These are phyloP conservation scores for Lecanoromycetidae sp. DNA, from an alignment of 2,329 filamentous ascomycete genomes.

Conservation along the genomic window DNA sequence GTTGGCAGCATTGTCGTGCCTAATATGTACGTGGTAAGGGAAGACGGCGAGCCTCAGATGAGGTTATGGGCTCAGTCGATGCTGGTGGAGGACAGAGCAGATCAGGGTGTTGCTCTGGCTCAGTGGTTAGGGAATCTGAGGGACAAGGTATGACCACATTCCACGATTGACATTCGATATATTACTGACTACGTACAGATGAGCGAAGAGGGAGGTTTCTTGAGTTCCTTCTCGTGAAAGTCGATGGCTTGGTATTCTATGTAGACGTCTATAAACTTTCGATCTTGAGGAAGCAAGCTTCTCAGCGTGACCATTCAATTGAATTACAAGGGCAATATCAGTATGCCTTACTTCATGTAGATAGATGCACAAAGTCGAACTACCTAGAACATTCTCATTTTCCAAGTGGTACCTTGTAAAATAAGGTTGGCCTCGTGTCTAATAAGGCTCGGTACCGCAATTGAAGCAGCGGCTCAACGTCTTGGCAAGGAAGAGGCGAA, in stretches of 20 bases:
- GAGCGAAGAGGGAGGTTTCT: constrained; percentile 14
- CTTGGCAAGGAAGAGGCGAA: not conserved
- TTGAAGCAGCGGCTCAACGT: not conserved
- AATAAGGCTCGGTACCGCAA: constrained; percentile 5
- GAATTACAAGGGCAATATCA: not conserved
- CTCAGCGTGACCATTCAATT: not conserved
- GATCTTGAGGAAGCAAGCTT: not conserved
- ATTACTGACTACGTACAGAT: constrained; percentile 7
- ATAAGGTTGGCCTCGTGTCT: constrained; percentile 3
- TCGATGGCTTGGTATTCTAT: too few relatives aligned
- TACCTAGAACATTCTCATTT: not conserved
- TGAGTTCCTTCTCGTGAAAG: constrained; percentile 13
- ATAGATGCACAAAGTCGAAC: not conserved
- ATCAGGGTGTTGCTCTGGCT: constrained; percentile 81
- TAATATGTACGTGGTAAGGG: constrained; percentile 82
- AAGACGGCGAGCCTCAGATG: constrained; percentile 89
- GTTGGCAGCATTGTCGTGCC: constrained; percentile 90
- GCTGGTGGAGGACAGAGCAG: constrained; percentile 85
- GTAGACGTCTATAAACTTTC: too few relatives aligned
- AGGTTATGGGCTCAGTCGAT: constrained; percentile 96
- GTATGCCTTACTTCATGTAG: not conserved
- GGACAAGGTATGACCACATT: constrained; percentile 64
- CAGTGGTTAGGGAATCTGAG: constrained; percentile 87
- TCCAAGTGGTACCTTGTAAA: not conserved
- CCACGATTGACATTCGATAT: constrained; percentile 9